Evolutionary conservation across 768 basidiomycete species (phyloP).

Genomic region (Termitomyces sp.): DNA sequence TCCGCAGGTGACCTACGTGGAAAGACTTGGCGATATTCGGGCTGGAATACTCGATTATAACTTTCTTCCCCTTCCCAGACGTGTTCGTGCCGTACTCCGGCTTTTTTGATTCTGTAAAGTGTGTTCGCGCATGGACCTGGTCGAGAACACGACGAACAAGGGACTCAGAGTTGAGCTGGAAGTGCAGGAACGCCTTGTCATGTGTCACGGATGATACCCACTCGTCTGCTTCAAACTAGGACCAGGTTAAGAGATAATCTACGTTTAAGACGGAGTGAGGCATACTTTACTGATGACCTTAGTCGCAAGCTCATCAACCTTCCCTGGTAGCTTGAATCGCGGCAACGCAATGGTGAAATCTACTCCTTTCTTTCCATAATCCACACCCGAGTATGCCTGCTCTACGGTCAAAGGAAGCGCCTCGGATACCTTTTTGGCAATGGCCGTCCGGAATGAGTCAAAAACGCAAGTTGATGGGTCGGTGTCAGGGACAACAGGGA

Average conservation of each 20-base stretch:
- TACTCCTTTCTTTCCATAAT: constrained; percentile 89
- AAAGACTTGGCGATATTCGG: constrained; percentile 98
- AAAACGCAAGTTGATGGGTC: constrained; percentile 67
- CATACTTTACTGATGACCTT: constrained; percentile 73
- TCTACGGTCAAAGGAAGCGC: constrained; percentile 68
- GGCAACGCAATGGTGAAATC: constrained; percentile 92
- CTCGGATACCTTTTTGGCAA: constrained; percentile 69
- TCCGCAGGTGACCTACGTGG: constrained; percentile 95
- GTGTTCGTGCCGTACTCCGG: constrained; percentile 83
- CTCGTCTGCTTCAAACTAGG: constrained; percentile 81
- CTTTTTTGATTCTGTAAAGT: constrained; percentile 51
- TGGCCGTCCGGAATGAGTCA: constrained; percentile 79
- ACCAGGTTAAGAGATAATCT: not conserved
- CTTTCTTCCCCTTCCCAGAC: constrained; percentile 74
- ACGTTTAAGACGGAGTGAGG: constrained; percentile 7
- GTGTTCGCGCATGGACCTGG: constrained; percentile 72
- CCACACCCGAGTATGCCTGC: constrained; percentile 80
- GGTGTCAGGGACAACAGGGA: constrained; percentile 35
- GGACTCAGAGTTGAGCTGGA: constrained; percentile 62
- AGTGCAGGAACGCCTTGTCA: constrained; percentile 82
- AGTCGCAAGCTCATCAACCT: constrained; percentile 73
- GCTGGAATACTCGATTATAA: constrained; percentile 89
- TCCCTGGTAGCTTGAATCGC: constrained; percentile 84
- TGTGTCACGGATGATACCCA: constrained; percentile 68
- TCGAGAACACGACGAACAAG: constrained; percentile 65